Conservation (phyloP, 805 yeast genomes). For the Pichia paraexigua region DNA sequence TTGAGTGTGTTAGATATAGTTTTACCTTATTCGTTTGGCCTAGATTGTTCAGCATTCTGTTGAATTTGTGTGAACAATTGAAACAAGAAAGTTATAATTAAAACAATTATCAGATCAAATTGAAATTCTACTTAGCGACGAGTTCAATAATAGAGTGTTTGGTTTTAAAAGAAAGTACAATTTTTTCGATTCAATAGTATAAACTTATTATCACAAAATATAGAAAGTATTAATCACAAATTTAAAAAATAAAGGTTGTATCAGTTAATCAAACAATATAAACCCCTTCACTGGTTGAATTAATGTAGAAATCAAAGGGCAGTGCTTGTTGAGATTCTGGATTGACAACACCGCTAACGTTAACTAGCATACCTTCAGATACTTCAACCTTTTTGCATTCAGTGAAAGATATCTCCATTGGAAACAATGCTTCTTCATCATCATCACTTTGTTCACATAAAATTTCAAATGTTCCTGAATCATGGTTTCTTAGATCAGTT, state of each 20-base stretch:
- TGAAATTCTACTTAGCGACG: not conserved
- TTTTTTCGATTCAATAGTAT: not conserved
- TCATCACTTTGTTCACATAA: conserved; percentile 55
- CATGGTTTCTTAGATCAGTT: conserved; percentile 38
- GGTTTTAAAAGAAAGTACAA: not conserved
- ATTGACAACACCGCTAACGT: conserved; percentile 55
- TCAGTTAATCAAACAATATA: conserved; percentile 34
- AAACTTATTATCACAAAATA: not conserved
- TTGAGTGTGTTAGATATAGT: conserved; percentile 36
- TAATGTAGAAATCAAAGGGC: conserved; percentile 61
- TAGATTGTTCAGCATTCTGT: conserved; percentile 7
- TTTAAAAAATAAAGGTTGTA: not conserved
- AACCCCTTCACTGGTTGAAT: conserved; percentile 51
- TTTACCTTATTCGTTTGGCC: conserved; percentile 29
- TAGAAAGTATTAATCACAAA: not conserved
- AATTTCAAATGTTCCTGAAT: conserved; percentile 73
- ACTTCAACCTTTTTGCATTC: conserved; percentile 25
- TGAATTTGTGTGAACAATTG: not conserved
- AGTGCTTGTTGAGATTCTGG: conserved; percentile 38
- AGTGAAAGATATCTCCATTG: conserved; percentile 65
- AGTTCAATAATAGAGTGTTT: not conserved
- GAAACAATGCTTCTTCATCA: conserved; percentile 82
- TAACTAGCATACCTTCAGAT: conserved; percentile 38
- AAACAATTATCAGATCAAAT: not conserved
- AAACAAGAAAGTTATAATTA: not conserved